Base-by-base conservation (phyloP, 106 monocot species). In the Vanilla planifolia region DNA sequence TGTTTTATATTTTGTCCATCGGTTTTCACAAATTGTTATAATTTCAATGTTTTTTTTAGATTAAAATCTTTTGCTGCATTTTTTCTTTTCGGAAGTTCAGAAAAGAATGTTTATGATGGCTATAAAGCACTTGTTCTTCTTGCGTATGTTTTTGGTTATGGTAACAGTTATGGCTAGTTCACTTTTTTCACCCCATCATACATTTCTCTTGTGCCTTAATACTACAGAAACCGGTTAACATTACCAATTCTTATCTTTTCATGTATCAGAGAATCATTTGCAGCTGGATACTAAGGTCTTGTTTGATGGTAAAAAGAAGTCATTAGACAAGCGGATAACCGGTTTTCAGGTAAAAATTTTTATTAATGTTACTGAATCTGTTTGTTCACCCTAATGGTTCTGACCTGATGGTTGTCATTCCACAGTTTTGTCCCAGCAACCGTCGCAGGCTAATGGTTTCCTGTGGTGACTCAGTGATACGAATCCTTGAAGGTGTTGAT, bases 271-370 rank as follows among this genome's bases (percentile, higher is more conserved):
- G 72, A 71, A 80, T 64, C 68, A 71, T 33, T 66, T 89, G 26
- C 42, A 85, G 67, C 47, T 85, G 43, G 72, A 72, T 28, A 48
- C 42, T 70, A 65, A 75, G 46, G 26, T 89, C 32, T 69, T 63
- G 6, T 60, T 85, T 15, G 68, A 69, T 34, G 68, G 84, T 14
- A 87, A 80, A 68, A 96, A 82, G 79, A 96, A 87, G 59, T 87
- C 76, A 9, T 57, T 58, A 43, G 68, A 62, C 42, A 83, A 75
- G 48, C 78, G 84, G 72, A 86, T 96, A 36, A 96, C 91, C 14
- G 76, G 91, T 19, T 79, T 96, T 67, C 81, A 96, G 91, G 95
- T 96, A 71, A 2, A 37, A 34, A 43, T 64, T 45, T 62, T 10
- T 29, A 57, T 35, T 57, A 5, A 21, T 20, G 35, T 34, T 34